A percentile compares a stretch with the other conserved stretches of the same genome.
Evolutionary conservation across 2,329 filamentous ascomycete species (phyloP).

Genomic region (Claviceps fusiformis): DNA sequence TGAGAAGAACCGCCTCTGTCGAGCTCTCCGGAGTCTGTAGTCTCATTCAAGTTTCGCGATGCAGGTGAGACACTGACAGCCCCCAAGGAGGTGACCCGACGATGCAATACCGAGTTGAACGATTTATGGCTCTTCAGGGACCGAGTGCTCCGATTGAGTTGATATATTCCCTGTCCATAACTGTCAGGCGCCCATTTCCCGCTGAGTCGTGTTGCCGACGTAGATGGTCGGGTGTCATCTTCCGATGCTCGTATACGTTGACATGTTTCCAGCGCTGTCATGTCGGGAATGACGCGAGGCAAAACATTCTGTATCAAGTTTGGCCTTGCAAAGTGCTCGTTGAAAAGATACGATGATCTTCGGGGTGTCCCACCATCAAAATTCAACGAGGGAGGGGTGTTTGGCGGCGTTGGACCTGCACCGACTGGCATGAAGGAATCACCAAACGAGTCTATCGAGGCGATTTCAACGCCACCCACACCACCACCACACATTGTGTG

Average conservation of each 20-base stretch:
- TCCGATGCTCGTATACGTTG: conserved; percentile 17
- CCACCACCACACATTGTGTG: conserved; percentile 27
- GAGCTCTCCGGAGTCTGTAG: conserved; percentile 38
- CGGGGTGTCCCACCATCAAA: conserved; percentile 32
- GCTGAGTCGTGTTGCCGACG: conserved; percentile 14
- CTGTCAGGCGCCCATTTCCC: conserved; percentile 16
- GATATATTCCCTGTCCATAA: conserved; percentile 13
- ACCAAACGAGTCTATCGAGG: conserved; percentile 38
- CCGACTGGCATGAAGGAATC: conserved; percentile 36
- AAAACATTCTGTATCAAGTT: conserved; percentile 26
- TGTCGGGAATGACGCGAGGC: conserved; percentile 34
- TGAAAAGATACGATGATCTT: conserved; percentile 41
- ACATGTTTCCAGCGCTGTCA: conserved; percentile 24
- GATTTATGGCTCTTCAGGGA: conserved; percentile 37
- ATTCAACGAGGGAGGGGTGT: conserved; percentile 39
- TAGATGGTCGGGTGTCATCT: conserved; percentile 20
- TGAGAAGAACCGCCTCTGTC: conserved; percentile 28
- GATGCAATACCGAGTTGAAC: conserved; percentile 35
- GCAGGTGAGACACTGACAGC: conserved; percentile 40
- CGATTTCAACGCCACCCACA: conserved; percentile 26
- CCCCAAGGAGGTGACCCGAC: conserved; percentile 46
- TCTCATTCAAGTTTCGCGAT: conserved; percentile 48
- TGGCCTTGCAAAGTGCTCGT: conserved; percentile 27
- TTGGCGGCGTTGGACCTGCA: conserved; percentile 46
- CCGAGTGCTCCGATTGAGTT: conserved; percentile 28